Base-by-base conservation (phyloP, 306 rosid genomes). In the Dalbergia oliveri region DNA sequence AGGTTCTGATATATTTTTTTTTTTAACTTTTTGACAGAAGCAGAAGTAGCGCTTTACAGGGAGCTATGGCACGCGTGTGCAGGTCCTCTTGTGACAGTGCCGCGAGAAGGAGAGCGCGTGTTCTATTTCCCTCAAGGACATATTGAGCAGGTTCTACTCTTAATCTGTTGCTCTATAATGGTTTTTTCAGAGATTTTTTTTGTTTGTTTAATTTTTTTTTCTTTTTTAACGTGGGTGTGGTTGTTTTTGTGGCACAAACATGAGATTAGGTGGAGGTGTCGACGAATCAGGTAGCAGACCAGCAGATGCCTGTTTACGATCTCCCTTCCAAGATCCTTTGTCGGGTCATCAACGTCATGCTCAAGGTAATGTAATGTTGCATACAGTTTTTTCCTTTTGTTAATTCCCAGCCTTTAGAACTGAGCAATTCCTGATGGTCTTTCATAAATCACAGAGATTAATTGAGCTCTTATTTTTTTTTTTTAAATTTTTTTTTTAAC, bases 41-140 rank as follows among this genome's bases (percentile, higher is more conserved):
- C 92, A 12, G 96, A 93, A 73, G 83, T 68, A 44, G 94, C 96
- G 31, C 96, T 95, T 44, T 95, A 87, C 91, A 78, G 83, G 81
- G 99, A 95, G 88, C 92, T 93, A 0, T 95, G 99, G 99, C 94
- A 93, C 77, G 94, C 98, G n/a, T 95, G 99, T 79, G 99, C 98
- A 3, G 98, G 99, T 73, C 99, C 99, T 18, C 89, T 95, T 1
- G 99, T 95, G 26, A 89, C 99, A 0, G 97, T 95, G 34, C 99
- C 99, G 9, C 88, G 91, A 19, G 88, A 90, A 84, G 67, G 88
- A 62, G 94, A 95, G 35, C 91, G 82, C 21, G 98, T 95, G 75
- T 95, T 93, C 85, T 95, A 95, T 78, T 95, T 95, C 79, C 99
- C 98, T n/a, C 99, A 93, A 66, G 99, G 99, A 50, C 99, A 95